Evolutionary conservation across 2,329 filamentous ascomycete genomes (phyloP), one percentile per base, ranked within the genome.

Genomic region (Phyllosticta paracitricarpa): DNA sequence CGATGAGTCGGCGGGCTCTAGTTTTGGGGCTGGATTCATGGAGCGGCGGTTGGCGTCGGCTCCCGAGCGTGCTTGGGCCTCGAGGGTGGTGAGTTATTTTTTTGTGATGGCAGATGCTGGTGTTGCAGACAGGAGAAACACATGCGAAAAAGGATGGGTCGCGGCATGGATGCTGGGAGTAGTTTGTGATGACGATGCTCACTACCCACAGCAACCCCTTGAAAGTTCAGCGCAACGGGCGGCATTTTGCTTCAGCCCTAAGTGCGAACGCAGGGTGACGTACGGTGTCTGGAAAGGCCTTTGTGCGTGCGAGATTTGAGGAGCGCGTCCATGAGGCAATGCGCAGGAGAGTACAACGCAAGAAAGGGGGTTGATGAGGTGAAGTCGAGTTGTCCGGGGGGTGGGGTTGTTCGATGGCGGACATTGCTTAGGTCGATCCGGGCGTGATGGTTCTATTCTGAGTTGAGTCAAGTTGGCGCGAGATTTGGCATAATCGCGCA

Each of bases 371-470:
- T 22, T 25, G 10, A 40, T 28, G 35, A 56, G n/a, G 57, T 22
- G 19, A 22, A 22, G 19, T 22, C 19, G 19, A 22, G 2, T 22
- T 22, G 1, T 22, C 19, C 19, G 19, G 19, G 2, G 56, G 57
- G 26, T 35, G 2, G 56, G 57, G 26, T 35, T 54, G 28, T 51
- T 51, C 48, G n/a, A 26, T 8, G 9, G 24, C 24, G 51, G 51
- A 24, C 51, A 53, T 53, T n/a, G n/a, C 17, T 14, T 2, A 17
- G 30, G 58, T 19, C 48, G 59, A 54, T 61, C 59, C 53, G 59
- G 59, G 59, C 33, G 56, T 22, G 33, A 25, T 51, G 58, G 25
- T 51, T 28, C 58, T 56, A 60, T 60, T 60, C 58, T 56, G 33
- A 60, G 58, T 53, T 26, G 24, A 33, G 28, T 40, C 24, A 30